Evolutionary conservation across 306 rosid species (phyloP).

Genomic region (Lablab purpureus): DNA sequence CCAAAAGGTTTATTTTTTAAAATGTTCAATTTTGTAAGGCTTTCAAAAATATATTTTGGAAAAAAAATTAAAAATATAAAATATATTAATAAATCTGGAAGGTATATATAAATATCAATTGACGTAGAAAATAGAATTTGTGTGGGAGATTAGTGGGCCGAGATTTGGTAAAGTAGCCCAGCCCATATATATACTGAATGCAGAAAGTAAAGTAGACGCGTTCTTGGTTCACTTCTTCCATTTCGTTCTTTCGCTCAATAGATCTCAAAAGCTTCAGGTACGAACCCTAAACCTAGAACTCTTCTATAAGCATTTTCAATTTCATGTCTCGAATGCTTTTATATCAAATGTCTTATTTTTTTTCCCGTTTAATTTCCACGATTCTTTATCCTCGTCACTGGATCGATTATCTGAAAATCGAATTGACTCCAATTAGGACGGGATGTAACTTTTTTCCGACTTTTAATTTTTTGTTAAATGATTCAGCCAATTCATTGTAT

Average conservation of each 20-base stretch:
- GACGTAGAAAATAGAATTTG: too few relatives aligned
- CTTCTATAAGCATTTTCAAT: neutral
- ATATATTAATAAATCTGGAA: too few relatives aligned
- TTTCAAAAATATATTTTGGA: too few relatives aligned
- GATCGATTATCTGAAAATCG: neutral
- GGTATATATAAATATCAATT: too few relatives aligned
- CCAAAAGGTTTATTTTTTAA: too few relatives aligned
- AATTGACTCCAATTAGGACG: neutral
- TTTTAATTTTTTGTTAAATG: neutral
- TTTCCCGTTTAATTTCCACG: neutral
- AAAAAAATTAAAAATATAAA: too few relatives aligned
- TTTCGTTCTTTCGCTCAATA: neutral
- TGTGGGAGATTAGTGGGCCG: neutral
- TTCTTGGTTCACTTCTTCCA: neutral
- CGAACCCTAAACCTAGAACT: conserved; percentile 39
- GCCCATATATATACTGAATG: neutral
- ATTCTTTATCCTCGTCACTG: neutral
- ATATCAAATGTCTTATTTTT: neutral
- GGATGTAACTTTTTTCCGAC: neutral
- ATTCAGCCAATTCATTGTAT: neutral
- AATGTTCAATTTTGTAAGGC: too few relatives aligned
- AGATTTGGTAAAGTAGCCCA: neutral
- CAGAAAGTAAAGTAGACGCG: neutral
- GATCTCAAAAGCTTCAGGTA: conserved; percentile 56
- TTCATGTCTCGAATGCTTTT: neutral